These are phyloP conservation scores for Datura wrightii DNA, from an alignment of 257 asterid genomes.

Conservation along the genomic window DNA sequence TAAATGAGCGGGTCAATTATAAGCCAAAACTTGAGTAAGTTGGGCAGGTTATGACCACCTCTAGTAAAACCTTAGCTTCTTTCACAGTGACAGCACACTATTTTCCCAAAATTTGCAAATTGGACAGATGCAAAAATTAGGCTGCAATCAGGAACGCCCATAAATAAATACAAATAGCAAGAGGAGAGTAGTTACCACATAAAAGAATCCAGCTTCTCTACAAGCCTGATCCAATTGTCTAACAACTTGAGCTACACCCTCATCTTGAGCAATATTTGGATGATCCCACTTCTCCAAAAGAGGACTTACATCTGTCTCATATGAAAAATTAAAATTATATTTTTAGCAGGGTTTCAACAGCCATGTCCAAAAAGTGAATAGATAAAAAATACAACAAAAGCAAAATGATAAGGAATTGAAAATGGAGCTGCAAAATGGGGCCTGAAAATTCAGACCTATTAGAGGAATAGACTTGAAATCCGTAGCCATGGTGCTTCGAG, in stretches of 20 bases:
- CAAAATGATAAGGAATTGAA: background rate
- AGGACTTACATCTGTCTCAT: slow-evolving; percentile 63
- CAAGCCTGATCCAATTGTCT: slow-evolving; percentile 77
- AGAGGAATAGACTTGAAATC: slow-evolving; percentile 81
- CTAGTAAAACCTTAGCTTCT: background rate
- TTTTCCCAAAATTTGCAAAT: background rate
- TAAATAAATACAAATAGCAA: slow-evolving; percentile 17
- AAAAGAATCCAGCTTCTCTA: slow-evolving; percentile 81
- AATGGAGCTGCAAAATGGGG: too few species aligned
- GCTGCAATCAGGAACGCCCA: slow-evolving; percentile 1
- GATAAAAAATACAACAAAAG: background rate
- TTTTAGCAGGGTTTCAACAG: background rate
- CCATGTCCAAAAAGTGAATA: background rate
- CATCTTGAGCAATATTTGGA: slow-evolving; percentile 61
- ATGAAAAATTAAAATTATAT: background rate
- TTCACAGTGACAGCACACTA: background rate
- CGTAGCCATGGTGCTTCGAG: slow-evolving; percentile 66
- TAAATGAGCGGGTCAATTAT: too few species aligned
- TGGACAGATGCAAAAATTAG: background rate
- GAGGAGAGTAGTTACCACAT: slow-evolving; percentile 56
- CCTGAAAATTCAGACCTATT: slow-evolving; percentile 53
- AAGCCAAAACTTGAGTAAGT: too few species aligned
- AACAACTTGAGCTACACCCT: slow-evolving; percentile 69
- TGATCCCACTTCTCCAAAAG: slow-evolving; percentile 79
- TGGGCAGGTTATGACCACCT: too few species aligned